Evolutionary conservation across 805 yeast genomes (phyloP).

Genomic region (Komagataella phaffii): DNA sequence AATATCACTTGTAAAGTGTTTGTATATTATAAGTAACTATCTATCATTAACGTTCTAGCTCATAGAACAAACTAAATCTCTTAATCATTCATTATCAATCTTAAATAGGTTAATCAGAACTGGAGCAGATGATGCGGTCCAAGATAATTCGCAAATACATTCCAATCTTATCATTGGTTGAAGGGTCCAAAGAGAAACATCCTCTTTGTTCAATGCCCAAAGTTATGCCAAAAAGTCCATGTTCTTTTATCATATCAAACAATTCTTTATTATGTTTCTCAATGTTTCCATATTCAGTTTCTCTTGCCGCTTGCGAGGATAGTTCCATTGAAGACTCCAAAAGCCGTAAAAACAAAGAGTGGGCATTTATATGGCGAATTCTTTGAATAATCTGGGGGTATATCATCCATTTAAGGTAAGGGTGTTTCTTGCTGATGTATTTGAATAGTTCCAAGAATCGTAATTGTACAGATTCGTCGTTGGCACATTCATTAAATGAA

Average conservation of each 20-base stretch:
- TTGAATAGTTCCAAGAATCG: constrained; percentile 4
- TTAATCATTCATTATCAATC: too few relatives aligned
- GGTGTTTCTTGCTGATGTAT: constrained; percentile 1
- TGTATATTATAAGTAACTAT: neutral
- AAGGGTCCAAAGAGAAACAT: neutral
- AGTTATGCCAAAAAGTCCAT: neutral
- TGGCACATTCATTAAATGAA: constrained; percentile 1
- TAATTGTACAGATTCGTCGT: constrained; percentile 4
- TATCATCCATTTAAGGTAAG: constrained; percentile 8
- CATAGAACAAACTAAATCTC: neutral
- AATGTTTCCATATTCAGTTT: constrained; percentile 16
- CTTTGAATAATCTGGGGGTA: constrained; percentile 3
- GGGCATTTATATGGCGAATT: constrained; percentile 2
- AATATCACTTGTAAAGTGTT: neutral
- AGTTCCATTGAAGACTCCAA: constrained; percentile 4
- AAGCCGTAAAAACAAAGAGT: constrained; percentile 1
- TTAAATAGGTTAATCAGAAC: neutral
- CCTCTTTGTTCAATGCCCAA: neutral
- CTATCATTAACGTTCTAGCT: neutral
- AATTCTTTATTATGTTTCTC: constrained; percentile 10
- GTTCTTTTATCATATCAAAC: neutral
- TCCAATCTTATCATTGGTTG: neutral
- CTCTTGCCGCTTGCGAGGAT: constrained; percentile 11
- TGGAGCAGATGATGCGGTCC: neutral
- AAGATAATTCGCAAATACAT: neutral